Percentiles rank a stretch among this genome's conserved stretches.
phyloP scores from a whole-genome alignment of 345 rosid species.

The Ceriops decandra region DNA sequence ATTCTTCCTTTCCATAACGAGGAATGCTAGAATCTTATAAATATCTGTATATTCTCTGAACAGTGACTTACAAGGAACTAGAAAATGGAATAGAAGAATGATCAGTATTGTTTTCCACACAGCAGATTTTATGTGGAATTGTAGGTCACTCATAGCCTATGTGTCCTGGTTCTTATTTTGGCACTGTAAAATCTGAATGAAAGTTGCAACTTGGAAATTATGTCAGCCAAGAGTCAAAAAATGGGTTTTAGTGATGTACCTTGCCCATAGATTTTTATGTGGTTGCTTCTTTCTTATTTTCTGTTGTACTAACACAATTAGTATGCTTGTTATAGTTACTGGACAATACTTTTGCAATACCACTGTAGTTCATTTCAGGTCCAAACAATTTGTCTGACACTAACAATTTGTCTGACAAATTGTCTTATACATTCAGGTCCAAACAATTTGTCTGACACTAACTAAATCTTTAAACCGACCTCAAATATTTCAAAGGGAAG shows the following conservation, averaged over 20 bases:
- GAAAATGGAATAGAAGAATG: neutral
- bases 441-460: constrained; percentile 61
- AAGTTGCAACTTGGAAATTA: neutral
- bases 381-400: neutral
- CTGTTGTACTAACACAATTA: neutral
- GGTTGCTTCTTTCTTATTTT: neutral
- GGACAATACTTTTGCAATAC: constrained; percentile 8
- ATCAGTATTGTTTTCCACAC: neutral
- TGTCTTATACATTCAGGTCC: constrained; percentile 51
- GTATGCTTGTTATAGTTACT: neutral
- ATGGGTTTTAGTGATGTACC: neutral
- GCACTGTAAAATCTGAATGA: neutral
- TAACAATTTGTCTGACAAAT: neutral
- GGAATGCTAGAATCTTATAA: neutral
- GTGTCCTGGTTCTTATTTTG: neutral
- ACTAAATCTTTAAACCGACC: constrained; percentile 66
- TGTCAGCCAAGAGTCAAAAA: neutral
- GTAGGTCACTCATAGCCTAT: too few species aligned
- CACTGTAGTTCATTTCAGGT: neutral
- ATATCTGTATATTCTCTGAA: neutral
- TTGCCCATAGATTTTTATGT: neutral
- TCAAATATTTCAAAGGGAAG: constrained; percentile 81
- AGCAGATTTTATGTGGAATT: neutral
- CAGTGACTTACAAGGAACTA: neutral
- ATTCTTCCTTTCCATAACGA: neutral